Conservation (phyloP, 192 early-diverging fungal species). For the Lobosporangium transversale region DNA sequence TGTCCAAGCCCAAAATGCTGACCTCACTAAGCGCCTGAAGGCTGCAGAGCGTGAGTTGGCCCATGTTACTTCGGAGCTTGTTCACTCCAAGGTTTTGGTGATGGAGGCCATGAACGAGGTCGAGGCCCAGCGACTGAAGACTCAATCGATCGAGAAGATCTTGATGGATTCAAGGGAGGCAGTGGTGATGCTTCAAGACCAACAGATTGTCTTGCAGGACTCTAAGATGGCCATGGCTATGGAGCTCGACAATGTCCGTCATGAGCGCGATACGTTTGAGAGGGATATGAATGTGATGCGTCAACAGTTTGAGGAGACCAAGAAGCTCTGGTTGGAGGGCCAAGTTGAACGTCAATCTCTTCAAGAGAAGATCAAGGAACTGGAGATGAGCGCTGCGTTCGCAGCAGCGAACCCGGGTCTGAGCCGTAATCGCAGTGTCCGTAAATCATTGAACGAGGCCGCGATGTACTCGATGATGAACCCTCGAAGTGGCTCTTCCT, state of each 20-base stretch:
- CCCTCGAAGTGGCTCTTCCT: conserved; percentile 35
- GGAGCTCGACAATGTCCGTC: conserved; percentile 42
- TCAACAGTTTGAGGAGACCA: conserved; percentile 50
- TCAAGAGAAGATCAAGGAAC: conserved; percentile 52
- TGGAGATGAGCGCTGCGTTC: conserved; percentile 51
- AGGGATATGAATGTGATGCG: conserved; percentile 36
- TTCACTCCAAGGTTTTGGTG: conserved; percentile 43
- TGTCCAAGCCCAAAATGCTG: conserved; percentile 1
- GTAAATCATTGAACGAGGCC: conserved; percentile 38
- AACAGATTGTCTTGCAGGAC: conserved; percentile 37
- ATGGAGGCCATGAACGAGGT: conserved; percentile 54
- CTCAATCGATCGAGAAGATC: conserved; percentile 33
- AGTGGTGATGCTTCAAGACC: conserved; percentile 36
- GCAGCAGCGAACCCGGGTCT: conserved; percentile 4
- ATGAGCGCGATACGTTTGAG: conserved; percentile 42
- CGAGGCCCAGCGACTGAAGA: conserved; percentile 41
- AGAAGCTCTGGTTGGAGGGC: conserved; percentile 41
- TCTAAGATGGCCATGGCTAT: conserved; percentile 45
- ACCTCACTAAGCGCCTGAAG: conserved; percentile 24
- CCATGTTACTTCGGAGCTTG: conserved; percentile 45
- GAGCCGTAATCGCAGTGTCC: conserved; percentile 25
- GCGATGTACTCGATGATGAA: conserved; percentile 39
- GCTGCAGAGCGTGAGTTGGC: conserved; percentile 34
- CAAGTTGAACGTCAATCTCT: conserved; percentile 44
- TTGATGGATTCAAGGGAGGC: conserved; percentile 52